Evolutionary conservation across 2,329 filamentous ascomycete genomes (phyloP).

Genomic region (Talaromyces sp.): DNA sequence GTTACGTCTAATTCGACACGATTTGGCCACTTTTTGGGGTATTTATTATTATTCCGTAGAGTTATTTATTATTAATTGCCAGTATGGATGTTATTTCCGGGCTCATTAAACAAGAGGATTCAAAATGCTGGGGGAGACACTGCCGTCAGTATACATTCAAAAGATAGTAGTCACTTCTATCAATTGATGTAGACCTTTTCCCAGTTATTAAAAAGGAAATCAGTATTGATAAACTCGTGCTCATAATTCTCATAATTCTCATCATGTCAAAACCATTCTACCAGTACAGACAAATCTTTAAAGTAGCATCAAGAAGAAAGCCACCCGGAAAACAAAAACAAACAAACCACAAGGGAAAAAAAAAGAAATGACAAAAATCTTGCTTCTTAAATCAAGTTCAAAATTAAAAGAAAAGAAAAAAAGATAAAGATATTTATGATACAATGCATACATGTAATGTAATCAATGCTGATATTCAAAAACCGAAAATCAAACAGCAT

Average conservation of each 20-base stretch:
- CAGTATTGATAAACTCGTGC: background rate
- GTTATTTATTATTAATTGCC: no score
- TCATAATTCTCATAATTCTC: background rate
- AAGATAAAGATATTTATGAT: background rate
- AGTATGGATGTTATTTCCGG: no score
- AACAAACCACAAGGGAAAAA: background rate
- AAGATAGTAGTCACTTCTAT: no score
- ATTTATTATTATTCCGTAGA: no score
- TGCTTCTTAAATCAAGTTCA: background rate
- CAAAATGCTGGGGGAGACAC: no score
- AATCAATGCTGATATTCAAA: background rate
- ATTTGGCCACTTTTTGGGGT: no score
- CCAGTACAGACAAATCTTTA: background rate
- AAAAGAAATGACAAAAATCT: background rate
- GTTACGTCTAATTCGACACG: no score
- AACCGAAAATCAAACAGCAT: background rate
- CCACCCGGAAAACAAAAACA: background rate
- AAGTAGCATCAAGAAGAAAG: background rate
- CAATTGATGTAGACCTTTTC: no score
- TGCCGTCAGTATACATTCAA: no score
- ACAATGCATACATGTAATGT: constrained; percentile 1
- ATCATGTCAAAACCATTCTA: background rate
- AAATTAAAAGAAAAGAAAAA: background rate
- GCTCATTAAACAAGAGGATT: no score
- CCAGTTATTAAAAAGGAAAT: background rate